These are phyloP conservation scores for Lantana camara DNA, from an alignment of 257 asterid genomes.

Conservation along the genomic window DNA sequence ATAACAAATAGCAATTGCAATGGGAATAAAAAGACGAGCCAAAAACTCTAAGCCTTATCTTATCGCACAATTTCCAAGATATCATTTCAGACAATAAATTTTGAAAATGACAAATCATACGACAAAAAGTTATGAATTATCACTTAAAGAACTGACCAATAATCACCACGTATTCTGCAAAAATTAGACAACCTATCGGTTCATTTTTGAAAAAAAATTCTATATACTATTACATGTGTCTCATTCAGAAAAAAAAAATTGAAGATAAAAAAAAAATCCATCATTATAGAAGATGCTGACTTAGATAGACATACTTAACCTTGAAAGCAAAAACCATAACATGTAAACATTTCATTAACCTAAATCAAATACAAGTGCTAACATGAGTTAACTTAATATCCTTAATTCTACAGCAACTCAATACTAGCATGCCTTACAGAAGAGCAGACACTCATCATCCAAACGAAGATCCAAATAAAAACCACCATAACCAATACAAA, in stretches of 20 bases:
- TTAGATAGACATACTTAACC: not conserved
- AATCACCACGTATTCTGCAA: no score
- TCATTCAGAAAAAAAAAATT: no score
- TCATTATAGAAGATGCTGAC: not conserved
- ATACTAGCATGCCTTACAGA: not conserved
- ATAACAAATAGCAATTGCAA: no score
- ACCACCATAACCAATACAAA: not conserved
- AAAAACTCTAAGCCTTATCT: no score
- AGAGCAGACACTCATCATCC: not conserved
- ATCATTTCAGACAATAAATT: not conserved
- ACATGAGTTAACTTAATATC: not conserved
- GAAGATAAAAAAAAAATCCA: no score
- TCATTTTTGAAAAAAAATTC: no score
- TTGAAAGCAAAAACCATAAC: not conserved
- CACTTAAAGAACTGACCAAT: no score
- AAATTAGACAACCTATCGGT: no score
- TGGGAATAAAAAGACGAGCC: no score
- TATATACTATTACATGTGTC: not conserved
- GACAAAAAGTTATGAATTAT: no score
- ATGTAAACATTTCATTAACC: not conserved
- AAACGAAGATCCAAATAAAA: slow-evolving; percentile 17
- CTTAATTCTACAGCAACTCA: not conserved
- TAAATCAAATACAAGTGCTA: not conserved
- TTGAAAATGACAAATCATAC: not conserved
- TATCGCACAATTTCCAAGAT: no score